These are phyloP conservation scores for Hysterium pulicare DNA, from an alignment of 2,329 filamentous ascomycete genomes.

Conservation along the genomic window DNA sequence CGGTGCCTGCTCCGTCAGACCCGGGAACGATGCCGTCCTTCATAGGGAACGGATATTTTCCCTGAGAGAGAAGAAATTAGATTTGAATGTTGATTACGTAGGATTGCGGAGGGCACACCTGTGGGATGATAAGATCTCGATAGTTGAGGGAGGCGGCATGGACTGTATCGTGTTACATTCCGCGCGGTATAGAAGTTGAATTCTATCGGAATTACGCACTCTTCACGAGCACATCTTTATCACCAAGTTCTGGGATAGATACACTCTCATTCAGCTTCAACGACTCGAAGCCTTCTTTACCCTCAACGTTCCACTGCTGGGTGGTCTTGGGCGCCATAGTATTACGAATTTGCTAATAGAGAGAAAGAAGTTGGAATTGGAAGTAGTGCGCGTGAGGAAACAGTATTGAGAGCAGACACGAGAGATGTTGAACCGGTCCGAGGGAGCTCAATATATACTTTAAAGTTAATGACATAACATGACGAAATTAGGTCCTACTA, in stretches of 20 bases:
- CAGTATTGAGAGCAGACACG: too few relatives aligned
- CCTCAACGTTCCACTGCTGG: slow-evolving; percentile 56
- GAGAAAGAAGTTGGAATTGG: too few relatives aligned
- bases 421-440: too few relatives aligned
- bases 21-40: slow-evolving; percentile 42
- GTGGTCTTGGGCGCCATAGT: slow-evolving; percentile 39
- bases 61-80: slow-evolving; percentile 18
- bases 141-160: not conserved
- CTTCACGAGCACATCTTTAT: slow-evolving; percentile 70
- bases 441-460: too few relatives aligned
- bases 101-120: not conserved
- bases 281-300: slow-evolving; percentile 57
- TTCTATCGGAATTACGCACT: slow-evolving; percentile 29
- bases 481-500: too few relatives aligned
- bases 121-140: not conserved
- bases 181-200: not conserved
- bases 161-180: too few relatives aligned
- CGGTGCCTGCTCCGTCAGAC: slow-evolving; percentile 53
- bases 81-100: too few relatives aligned
- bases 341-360: too few relatives aligned
- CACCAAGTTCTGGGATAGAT: slow-evolving; percentile 59
- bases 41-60: slow-evolving; percentile 44
- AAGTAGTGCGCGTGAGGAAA: too few relatives aligned
- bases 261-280: slow-evolving; percentile 55
- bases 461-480: too few relatives aligned